These are phyloP conservation scores for Onygenales sp. DNA, from an alignment of 2,329 filamentous ascomycete species.

Conservation along the genomic window DNA sequence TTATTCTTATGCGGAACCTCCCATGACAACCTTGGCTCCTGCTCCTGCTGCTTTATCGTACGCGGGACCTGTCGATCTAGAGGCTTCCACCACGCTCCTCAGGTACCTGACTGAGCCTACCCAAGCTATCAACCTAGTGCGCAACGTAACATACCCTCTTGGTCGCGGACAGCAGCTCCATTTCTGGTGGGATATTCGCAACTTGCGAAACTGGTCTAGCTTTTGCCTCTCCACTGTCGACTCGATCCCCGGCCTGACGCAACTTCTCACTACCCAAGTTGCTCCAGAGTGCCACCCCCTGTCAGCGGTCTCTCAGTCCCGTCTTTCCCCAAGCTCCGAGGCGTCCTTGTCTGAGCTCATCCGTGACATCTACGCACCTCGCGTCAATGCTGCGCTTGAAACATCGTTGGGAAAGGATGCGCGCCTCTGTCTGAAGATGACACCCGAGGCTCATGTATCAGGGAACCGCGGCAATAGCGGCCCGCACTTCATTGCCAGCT, in stretches of 20 bases:
- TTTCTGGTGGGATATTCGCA: constrained; percentile 95
- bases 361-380: constrained; percentile 68
- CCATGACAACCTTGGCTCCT: constrained; percentile 1
- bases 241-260: constrained; percentile 60
- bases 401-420: constrained; percentile 62
- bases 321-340: constrained; percentile 69
- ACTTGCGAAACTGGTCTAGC: constrained; percentile 70
- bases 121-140: constrained; percentile 72
- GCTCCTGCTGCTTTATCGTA: not conserved
- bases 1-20: constrained; percentile 15
- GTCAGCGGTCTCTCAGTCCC: constrained; percentile 30
- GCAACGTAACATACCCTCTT: constrained; percentile 61
- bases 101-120: constrained; percentile 71
- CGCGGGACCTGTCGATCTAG: constrained; percentile 15
- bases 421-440: constrained; percentile 31
- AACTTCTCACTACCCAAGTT: constrained; percentile 62
- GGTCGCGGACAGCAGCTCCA: constrained; percentile 62
- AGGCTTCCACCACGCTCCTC: constrained; percentile 56
- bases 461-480: constrained; percentile 33
- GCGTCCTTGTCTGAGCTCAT: constrained; percentile 65
- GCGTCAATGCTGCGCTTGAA: constrained; percentile 74
- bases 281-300: constrained; percentile 29
- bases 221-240: constrained; percentile 68
- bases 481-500: constrained; percentile 45
- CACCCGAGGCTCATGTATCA: constrained; percentile 27